These are phyloP conservation scores for Penstemon davidsonii DNA, from an alignment of 257 asterid species.

Conservation along the genomic window DNA sequence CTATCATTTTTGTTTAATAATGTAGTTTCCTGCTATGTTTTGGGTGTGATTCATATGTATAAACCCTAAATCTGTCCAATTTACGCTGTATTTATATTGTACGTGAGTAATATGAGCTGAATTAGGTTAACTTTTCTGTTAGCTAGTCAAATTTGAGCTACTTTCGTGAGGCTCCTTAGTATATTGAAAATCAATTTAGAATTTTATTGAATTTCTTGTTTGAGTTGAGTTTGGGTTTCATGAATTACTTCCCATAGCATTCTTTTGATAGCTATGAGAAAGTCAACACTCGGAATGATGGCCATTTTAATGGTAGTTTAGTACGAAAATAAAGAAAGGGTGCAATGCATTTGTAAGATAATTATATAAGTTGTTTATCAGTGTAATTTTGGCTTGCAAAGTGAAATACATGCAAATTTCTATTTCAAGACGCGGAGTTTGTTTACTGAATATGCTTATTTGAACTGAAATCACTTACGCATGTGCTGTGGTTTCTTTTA, in stretches of 20 bases:
- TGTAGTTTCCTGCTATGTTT: neutral
- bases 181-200: too few relatives aligned
- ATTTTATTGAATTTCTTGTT: too few relatives aligned
- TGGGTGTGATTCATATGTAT: conserved; percentile 3
- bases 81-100: neutral
- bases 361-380: neutral
- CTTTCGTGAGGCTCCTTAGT: too few relatives aligned
- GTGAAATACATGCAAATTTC: too few relatives aligned
- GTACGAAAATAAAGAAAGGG: neutral
- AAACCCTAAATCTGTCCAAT: neutral
- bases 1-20: conserved; percentile 12
- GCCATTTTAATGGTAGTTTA: neutral
- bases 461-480: neutral
- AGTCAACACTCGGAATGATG: too few relatives aligned
- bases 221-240: too few relatives aligned
- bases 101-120: neutral
- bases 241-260: too few relatives aligned
- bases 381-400: too few relatives aligned
- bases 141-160: neutral
- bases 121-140: neutral
- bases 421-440: too few relatives aligned
- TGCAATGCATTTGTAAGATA: neutral
- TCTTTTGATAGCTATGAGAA: too few relatives aligned
- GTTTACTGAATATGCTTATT: neutral
- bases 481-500: neutral